These are phyloP conservation scores for Gossypioides kirkii DNA, from an alignment of 345 rosid species.

Conservation along the genomic window DNA sequence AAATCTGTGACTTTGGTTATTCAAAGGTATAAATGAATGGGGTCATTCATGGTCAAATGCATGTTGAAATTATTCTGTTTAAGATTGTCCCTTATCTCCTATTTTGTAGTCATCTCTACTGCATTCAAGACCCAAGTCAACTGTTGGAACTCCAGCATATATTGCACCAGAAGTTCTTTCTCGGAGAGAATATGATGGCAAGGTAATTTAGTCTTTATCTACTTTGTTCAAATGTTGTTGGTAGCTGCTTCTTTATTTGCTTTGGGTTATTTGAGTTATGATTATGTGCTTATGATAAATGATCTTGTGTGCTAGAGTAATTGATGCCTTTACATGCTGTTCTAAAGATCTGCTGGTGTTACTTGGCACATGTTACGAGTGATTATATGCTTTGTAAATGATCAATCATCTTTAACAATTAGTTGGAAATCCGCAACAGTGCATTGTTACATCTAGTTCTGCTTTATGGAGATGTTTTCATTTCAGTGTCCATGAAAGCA, in stretches of 20 bases:
- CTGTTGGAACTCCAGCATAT: slow-evolving; percentile 79
- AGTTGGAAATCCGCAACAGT: background rate
- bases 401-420: background rate
- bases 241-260: background rate
- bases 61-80: slow-evolving; percentile 8
- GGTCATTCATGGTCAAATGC: background rate
- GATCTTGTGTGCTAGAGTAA: background rate
- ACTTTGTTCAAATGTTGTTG: background rate
- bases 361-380: background rate
- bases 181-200: slow-evolving; percentile 80
- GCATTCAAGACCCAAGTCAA: slow-evolving; percentile 80
- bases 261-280: background rate
- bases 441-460: background rate
- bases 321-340: background rate
- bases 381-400: background rate
- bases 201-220: slow-evolving; percentile 35
- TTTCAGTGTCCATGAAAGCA: background rate
- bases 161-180: slow-evolving; percentile 84
- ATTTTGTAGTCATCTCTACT: slow-evolving; percentile 58
- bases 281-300: background rate
- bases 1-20: slow-evolving; percentile 86
- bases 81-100: slow-evolving; percentile 15
- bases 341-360: background rate
- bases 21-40: slow-evolving; percentile 41
- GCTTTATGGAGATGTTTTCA: background rate